Evolutionary conservation across 768 basidiomycete species (phyloP).

Genomic region (Suillus fuscotomentosus): DNA sequence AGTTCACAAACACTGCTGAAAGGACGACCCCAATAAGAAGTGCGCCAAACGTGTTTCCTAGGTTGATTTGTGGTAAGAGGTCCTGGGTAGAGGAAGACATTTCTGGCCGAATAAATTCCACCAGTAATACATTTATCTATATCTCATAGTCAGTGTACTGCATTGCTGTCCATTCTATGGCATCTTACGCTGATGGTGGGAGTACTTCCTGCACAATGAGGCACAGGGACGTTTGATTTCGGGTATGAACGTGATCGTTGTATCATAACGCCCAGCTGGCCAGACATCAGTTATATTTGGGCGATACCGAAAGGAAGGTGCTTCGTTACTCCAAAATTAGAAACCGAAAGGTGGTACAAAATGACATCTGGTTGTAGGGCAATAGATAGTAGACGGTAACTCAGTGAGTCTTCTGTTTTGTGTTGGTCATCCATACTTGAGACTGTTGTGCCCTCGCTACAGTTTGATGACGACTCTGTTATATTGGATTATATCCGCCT

Average conservation of each 20-base stretch:
- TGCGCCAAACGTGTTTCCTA: not conserved
- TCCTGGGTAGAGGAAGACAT: not conserved
- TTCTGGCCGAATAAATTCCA: not conserved
- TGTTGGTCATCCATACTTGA: not conserved
- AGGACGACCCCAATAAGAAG: not conserved
- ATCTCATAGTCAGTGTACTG: not conserved
- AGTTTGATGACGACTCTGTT: not conserved
- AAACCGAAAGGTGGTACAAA: not conserved
- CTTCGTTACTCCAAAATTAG: not conserved
- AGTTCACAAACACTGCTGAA: not conserved
- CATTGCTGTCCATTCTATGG: not conserved
- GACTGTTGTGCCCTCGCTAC: too few relatives aligned
- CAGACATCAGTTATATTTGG: too few relatives aligned
- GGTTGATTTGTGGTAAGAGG: not conserved
- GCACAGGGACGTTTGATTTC: not conserved
- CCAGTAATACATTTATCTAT: not conserved
- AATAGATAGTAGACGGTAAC: not conserved
- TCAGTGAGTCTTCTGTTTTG: not conserved
- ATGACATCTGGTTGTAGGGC: not conserved
- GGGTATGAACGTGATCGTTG: not conserved
- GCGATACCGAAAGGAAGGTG: not conserved
- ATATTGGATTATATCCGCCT: not conserved
- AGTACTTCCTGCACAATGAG: not conserved
- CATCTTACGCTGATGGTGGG: not conserved
- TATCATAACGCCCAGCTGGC: too few relatives aligned